phyloP scores from a whole-genome alignment of 1,284 basidiomycete genomes.

The Ustilago sp. region DNA sequence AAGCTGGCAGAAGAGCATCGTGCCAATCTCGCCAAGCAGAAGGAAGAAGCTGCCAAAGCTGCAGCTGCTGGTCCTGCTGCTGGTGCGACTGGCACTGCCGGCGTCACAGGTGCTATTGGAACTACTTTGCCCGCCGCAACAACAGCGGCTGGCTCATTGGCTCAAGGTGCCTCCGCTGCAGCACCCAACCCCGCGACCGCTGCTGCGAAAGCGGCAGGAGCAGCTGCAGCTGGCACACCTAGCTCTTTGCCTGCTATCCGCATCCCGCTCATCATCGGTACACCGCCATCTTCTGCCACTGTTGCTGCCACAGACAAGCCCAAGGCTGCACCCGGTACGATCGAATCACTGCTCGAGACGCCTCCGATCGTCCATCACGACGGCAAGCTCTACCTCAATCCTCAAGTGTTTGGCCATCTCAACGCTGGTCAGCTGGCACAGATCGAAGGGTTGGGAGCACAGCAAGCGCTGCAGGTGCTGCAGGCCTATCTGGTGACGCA shows the following conservation, averaged over 20 bases:
- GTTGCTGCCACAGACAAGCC: constrained; percentile 60
- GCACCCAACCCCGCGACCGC: constrained; percentile 12
- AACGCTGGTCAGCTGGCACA: constrained; percentile 79
- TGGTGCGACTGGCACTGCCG: constrained; percentile 7
- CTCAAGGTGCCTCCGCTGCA: constrained; percentile 4
- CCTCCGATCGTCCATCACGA: constrained; percentile 85
- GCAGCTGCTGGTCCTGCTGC: constrained; percentile 28
- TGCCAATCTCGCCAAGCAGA: constrained; percentile 45
- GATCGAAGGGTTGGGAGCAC: constrained; percentile 82
- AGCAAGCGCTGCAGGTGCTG: constrained; percentile 83
- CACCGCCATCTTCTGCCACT: constrained; percentile 72
- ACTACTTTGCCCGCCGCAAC: constrained; percentile 5
- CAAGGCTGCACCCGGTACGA: constrained; percentile 63
- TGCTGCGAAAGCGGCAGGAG: constrained; percentile 12
- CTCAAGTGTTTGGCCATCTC: constrained; percentile 83
- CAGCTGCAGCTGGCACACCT: constrained; percentile 20
- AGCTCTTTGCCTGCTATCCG: constrained; percentile 39
- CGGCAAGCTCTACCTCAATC: constrained; percentile 84
- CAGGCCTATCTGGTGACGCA: constrained; percentile 86
- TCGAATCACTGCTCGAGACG: constrained; percentile 71
- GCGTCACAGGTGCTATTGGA: constrained; percentile 6
- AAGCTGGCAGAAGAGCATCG: constrained; percentile 55
- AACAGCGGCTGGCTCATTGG: neutral
- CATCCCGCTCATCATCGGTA: constrained; percentile 76
- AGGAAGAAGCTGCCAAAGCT: constrained; percentile 52